These are phyloP conservation scores for Rhamnella rubrinervis DNA, from an alignment of 331 rosid species.

Conservation along the genomic window DNA sequence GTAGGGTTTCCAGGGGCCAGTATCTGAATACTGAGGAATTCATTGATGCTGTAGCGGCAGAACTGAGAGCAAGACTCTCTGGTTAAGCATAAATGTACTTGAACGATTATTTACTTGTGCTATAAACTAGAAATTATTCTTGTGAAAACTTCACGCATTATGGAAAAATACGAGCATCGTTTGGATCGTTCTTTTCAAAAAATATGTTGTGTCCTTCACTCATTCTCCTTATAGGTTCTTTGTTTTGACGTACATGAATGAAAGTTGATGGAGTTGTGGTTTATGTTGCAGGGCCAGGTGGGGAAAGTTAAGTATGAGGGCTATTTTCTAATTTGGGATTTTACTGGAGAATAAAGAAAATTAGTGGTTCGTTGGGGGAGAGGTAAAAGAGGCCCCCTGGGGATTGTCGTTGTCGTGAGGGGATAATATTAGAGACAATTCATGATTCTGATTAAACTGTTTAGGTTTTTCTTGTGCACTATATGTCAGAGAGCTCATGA, in stretches of 20 bases:
- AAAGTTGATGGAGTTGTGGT: neutral
- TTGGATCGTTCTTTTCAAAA: no score
- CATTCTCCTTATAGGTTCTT: no score
- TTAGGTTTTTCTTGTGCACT: no score
- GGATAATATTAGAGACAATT: no score
- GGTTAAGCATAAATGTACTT: constrained; percentile 43
- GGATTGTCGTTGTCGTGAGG: no score
- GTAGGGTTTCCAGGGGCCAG: constrained; percentile 79
- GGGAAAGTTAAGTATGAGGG: neutral
- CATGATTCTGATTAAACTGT: no score
- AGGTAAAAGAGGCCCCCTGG: no score
- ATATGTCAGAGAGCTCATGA: no score
- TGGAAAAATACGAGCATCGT: no score
- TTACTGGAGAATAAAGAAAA: neutral
- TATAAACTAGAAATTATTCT: neutral
- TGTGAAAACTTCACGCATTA: neutral
- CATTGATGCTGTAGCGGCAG: constrained; percentile 87
- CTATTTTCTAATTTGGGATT: neutral
- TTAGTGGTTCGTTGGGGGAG: no score
- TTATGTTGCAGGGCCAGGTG: neutral
- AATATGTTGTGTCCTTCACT: no score
- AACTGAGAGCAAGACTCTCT: constrained; percentile 58
- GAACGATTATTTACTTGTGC: constrained; percentile 4
- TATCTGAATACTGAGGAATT: constrained; percentile 93
- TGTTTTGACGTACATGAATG: neutral